A percentile compares a stretch with the other conserved stretches of the same genome.
These are phyloP conservation scores for Rhodotorula sp. DNA, from an alignment of 1,284 basidiomycete species.

Conservation along the genomic window DNA sequence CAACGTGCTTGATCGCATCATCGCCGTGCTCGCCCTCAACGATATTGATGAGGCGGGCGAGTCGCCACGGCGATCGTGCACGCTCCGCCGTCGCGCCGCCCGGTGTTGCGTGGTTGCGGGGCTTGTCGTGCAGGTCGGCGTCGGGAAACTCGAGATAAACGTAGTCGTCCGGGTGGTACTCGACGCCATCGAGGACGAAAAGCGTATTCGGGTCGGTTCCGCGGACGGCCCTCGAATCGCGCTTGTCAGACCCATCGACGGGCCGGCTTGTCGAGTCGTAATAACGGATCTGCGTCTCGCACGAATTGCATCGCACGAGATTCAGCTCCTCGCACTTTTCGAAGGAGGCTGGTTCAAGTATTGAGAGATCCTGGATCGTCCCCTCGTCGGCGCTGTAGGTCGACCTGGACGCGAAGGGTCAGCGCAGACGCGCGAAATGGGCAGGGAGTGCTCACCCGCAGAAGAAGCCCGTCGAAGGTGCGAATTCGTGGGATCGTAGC, in stretches of 20 bases:
- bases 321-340: background rate
- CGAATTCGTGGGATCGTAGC: background rate
- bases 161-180: conserved; percentile 9
- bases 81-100: background rate
- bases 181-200: background rate
- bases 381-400: conserved; percentile 8
- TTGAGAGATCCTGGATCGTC: background rate
- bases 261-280: background rate
- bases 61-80: background rate
- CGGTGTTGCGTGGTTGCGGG: background rate
- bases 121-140: no score
- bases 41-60: conserved; percentile 14
- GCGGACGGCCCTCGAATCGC: background rate
- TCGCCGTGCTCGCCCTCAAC: background rate
- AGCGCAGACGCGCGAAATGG: background rate
- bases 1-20: background rate
- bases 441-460: conserved; percentile 5
- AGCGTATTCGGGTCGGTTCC: background rate
- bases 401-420: background rate
- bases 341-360: background rate
- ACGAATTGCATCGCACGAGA: background rate
- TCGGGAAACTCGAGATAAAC: background rate
- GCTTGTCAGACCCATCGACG: background rate
- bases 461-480: conserved; percentile 4
- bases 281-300: background rate